Conservation (phyloP, 495 filamentous ascomycete genomes). For the Aspergillus saccharolyticus region DNA sequence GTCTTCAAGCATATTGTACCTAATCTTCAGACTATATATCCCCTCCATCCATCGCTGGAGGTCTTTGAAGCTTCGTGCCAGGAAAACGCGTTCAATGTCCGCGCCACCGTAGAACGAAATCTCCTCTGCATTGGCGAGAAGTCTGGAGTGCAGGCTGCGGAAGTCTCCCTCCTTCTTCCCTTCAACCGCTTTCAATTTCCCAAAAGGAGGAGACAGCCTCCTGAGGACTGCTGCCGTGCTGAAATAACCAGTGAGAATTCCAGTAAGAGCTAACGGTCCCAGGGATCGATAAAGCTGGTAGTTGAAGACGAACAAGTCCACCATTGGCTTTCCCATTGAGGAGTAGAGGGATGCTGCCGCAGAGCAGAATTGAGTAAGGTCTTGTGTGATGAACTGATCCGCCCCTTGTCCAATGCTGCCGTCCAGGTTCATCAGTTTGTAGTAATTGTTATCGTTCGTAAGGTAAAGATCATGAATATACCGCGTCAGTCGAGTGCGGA, state of each 20-base stretch:
- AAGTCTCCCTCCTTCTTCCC: slow-evolving; percentile 93
- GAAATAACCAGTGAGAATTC: slow-evolving; percentile 86
- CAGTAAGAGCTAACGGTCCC: slow-evolving; percentile 80
- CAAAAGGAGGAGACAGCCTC: slow-evolving; percentile 87
- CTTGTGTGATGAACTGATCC: slow-evolving; percentile 97
- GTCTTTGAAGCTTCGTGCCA: slow-evolving; percentile 85
- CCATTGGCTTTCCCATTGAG: slow-evolving; percentile 90
- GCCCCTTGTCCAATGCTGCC: slow-evolving; percentile 86
- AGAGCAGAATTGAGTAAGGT: slow-evolving; percentile 90
- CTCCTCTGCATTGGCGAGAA: slow-evolving; percentile 97
- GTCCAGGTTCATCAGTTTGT: slow-evolving; percentile 91
- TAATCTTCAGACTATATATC: slow-evolving; percentile 92
- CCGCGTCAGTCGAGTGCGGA: slow-evolving; percentile 89
- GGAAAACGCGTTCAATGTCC: slow-evolving; percentile 83
- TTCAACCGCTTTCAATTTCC: slow-evolving; percentile 92
- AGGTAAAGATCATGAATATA: slow-evolving; percentile 98
- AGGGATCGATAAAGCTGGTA: slow-evolving; percentile 92
- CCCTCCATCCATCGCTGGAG: slow-evolving; percentile 93
- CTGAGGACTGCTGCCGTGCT: slow-evolving; percentile 83
- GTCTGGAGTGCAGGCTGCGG: slow-evolving; percentile 76
- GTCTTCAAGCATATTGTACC: slow-evolving; percentile 98
- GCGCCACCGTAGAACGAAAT: slow-evolving; percentile 98
- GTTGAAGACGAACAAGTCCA: slow-evolving; percentile 95
- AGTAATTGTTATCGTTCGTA: slow-evolving; percentile 90
- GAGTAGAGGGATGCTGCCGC: slow-evolving; percentile 92